Evolutionary conservation across 75 land plant genomes (phyloP).

Genomic region (Pinus albicaulis): DNA sequence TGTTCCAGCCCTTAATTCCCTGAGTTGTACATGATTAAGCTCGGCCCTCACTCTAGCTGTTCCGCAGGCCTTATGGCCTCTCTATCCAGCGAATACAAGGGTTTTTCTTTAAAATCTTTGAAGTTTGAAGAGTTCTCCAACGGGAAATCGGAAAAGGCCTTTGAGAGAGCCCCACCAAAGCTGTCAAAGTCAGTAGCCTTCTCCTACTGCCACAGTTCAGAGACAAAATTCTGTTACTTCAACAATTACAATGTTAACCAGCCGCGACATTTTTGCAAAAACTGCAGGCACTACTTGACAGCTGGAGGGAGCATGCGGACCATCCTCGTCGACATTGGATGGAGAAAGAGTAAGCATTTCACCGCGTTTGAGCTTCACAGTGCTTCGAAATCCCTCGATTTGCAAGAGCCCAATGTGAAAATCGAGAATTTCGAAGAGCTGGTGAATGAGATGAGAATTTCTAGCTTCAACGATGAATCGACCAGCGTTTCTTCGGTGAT

Average conservation of each 20-base stretch:
- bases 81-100: too few species aligned
- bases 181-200: constrained; percentile 19
- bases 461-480: too few species aligned
- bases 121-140: background rate
- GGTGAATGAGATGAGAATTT: too few species aligned
- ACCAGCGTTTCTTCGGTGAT: too few species aligned
- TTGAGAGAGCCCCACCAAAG: constrained; percentile 4
- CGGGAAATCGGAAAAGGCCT: background rate
- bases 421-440: too few species aligned
- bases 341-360: constrained; percentile 15
- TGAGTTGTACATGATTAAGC: too few species aligned
- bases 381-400: too few species aligned
- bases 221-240: constrained; percentile 34
- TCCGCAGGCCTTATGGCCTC: too few species aligned
- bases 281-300: constrained; percentile 35
- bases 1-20: too few species aligned
- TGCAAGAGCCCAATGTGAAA: too few species aligned
- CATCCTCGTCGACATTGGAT: constrained; percentile 31
- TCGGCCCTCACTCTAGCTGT: too few species aligned
- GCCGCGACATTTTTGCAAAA: constrained; percentile 28
- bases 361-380: too few species aligned
- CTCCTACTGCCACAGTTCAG: constrained; percentile 23
- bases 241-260: constrained; percentile 31
- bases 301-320: constrained; percentile 30
- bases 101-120: background rate